Evolutionary conservation across 495 filamentous ascomycete species (phyloP), one percentile per base, ranked within the genome.

Genomic region (Lindgomyces ingoldianus): DNA sequence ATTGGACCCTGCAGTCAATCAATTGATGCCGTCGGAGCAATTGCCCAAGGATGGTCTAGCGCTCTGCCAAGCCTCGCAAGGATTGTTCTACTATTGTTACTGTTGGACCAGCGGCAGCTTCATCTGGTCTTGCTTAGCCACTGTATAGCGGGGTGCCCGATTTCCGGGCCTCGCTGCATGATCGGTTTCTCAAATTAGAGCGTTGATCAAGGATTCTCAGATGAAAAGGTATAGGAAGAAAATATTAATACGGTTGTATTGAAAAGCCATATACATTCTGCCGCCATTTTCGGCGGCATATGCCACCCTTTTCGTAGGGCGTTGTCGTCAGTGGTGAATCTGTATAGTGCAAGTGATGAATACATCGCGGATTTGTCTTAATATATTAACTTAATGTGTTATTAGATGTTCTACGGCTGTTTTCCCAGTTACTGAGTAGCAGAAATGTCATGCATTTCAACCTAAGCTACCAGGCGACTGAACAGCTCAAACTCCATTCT

Each of bases 251-350:
- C 51, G 26, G 21, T 54, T 54, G 51, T 54, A 54, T 41, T 54
- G 30, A 54, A 54, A 54, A 41, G 51, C 26, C 27, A 54, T 33
- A 36, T 54, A 36, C 51, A 54, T 30, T 54, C 51, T 54, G 30
- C 54, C 54, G 54, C 54, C 54, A 26, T 57, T 6, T 57, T 57
- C 39, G 27, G 54, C 39, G 54, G 54, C 54, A 57, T 44, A 57
- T 57, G 25, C 54, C 54, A 46, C 33, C 54, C 54, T 46, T 41
- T 57, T 57, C 33, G 54, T 57, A 57, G 54, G 54, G 54, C 54
- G 39, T 57, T 57, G 42, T 57, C 54, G 54, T 57, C 54, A 22
- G 42, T 45, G 25, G 54, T 57, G 33, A 57, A 25, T 47, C 54
- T 57, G 42, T 57, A 57, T 46, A 41, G 26, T 47, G 42, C 54